Evolutionary conservation across 495 filamentous ascomycete genomes (phyloP).

Genomic region (Penicillium steckii): DNA sequence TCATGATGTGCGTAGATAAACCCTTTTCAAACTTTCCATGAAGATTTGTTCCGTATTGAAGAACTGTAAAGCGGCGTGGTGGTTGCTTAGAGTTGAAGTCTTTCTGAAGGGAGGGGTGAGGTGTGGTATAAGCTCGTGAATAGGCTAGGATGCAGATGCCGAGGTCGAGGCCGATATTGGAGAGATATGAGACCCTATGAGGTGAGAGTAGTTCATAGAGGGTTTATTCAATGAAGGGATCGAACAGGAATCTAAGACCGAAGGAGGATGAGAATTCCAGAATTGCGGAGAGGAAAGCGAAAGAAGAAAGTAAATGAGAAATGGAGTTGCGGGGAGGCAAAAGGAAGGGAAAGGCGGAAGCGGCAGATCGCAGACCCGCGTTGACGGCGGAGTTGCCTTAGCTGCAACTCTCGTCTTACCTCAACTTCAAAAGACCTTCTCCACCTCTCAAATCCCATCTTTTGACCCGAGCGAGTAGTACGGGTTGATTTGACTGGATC

Average conservation of each 20-base stretch:
- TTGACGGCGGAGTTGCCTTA: conserved; percentile 12
- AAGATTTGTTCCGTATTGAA: background rate
- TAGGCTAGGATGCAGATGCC: conserved; percentile 16
- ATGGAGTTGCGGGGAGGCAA: conserved; percentile 18
- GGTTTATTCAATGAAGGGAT: background rate
- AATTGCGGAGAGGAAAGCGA: background rate
- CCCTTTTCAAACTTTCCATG: background rate
- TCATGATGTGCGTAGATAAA: conserved; percentile 19
- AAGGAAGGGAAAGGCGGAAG: conserved; percentile 21
- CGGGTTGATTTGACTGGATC: background rate
- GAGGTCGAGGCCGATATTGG: conserved; percentile 15
- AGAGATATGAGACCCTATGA: conserved; percentile 19
- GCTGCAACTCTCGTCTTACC: conserved; percentile 5
- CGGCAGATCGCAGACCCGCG: conserved; percentile 24
- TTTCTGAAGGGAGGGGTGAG: background rate
- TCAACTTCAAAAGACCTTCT: too few species aligned
- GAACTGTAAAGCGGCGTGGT: background rate
- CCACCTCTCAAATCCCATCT: conserved; percentile 3
- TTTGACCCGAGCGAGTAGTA: background rate
- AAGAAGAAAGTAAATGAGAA: conserved; percentile 3
- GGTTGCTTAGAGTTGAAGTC: background rate
- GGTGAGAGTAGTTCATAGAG: conserved; percentile 10
- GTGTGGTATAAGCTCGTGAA: conserved; percentile 14
- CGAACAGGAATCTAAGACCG: background rate
- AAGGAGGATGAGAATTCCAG: background rate